These are phyloP conservation scores for Agaricales sp. DNA, from an alignment of 1,284 basidiomycete species.

Conservation along the genomic window DNA sequence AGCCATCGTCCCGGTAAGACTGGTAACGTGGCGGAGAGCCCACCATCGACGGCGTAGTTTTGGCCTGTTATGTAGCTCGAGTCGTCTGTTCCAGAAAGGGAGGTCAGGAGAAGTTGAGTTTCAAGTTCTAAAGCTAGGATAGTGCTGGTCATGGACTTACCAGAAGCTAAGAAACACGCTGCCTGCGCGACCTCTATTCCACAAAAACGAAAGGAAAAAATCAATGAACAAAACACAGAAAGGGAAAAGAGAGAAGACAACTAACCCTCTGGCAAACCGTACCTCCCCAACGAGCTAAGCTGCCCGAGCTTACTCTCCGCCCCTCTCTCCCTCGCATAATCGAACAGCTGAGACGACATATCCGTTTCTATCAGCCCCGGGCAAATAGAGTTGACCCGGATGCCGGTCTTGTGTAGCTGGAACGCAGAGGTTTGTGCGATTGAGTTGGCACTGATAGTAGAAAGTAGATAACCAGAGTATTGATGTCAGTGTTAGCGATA, in stretches of 20 bases:
- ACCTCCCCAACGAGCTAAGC: slow-evolving; percentile 76
- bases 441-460: slow-evolving; percentile 75
- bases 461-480: slow-evolving; percentile 2
- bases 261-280: slow-evolving; percentile 68
- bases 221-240: background rate
- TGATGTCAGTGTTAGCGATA: slow-evolving; percentile 1
- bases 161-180: slow-evolving; percentile 81
- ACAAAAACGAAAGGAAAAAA: background rate
- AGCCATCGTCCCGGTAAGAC: background rate
- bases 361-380: slow-evolving; percentile 89
- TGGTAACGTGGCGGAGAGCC: background rate
- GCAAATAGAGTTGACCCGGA: slow-evolving; percentile 86
- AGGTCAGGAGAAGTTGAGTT: too few species aligned
- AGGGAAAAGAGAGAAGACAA: slow-evolving; percentile 2
- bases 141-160: slow-evolving; percentile 28
- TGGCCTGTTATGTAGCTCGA: slow-evolving; percentile 92
- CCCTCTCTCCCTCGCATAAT: slow-evolving; percentile 67
- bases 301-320: slow-evolving; percentile 73
- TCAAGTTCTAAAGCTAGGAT: slow-evolving; percentile 7
- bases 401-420: slow-evolving; percentile 73
- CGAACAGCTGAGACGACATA: slow-evolving; percentile 72
- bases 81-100: slow-evolving; percentile 58
- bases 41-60: slow-evolving; percentile 77
- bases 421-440: slow-evolving; percentile 76
- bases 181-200: slow-evolving; percentile 70